Evolutionary conservation across 1,284 basidiomycete genomes (phyloP).

Genomic region (Vanrija sp.): DNA sequence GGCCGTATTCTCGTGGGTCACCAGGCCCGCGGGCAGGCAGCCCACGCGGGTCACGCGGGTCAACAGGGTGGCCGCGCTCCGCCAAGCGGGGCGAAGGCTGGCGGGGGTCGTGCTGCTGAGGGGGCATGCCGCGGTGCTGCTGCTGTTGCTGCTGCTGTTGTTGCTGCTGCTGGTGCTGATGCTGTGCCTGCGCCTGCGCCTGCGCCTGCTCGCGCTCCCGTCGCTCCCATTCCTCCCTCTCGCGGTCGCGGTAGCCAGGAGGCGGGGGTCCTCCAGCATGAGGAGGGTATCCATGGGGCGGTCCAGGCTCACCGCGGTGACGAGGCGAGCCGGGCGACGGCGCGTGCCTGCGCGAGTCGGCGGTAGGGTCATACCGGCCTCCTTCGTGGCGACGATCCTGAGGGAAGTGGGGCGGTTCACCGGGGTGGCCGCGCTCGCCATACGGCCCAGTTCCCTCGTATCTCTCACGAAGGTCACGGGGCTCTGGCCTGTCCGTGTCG

Average conservation of each 20-base stretch:
- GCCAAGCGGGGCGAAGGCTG: conserved; percentile 35
- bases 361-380: conserved; percentile 30
- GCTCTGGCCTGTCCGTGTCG: conserved; percentile 65
- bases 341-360: conserved; percentile 25
- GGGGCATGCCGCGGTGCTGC: conserved; percentile 10
- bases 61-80: conserved; percentile 19
- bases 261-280: conserved; percentile 5
- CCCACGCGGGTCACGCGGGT: conserved; percentile 14
- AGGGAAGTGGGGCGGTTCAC: neutral
- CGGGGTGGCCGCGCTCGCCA: neutral
- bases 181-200: no score
- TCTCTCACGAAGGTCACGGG: conserved; percentile 15
- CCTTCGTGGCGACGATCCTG: neutral
- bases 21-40: neutral
- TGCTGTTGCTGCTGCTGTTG: no score
- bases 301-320: conserved; percentile 19
- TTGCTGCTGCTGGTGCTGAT: no score
- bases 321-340: conserved; percentile 35
- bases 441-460: neutral
- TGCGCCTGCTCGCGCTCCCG: conserved; percentile 37
- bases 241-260: conserved; percentile 20
- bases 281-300: conserved; percentile 20
- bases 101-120: conserved; percentile 19
- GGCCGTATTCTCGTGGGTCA: conserved; percentile 10
- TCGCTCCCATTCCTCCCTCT: conserved; percentile 43